phyloP scores from a whole-genome alignment of 2,329 filamentous ascomycete species.

The Coniochaeta pulveracea region DNA sequence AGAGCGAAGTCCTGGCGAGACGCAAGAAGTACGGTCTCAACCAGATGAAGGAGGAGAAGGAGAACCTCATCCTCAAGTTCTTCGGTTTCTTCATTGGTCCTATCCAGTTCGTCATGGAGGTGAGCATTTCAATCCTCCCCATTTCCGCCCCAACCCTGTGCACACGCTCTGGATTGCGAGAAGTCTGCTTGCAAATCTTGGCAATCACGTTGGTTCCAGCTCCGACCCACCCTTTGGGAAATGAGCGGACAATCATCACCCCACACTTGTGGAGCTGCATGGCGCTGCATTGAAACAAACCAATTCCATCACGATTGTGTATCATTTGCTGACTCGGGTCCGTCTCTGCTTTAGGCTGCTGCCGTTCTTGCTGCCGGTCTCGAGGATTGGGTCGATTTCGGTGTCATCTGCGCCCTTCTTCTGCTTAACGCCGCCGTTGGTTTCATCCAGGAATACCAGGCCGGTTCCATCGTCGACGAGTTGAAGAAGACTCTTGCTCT shows the following conservation, averaged over 20 bases:
- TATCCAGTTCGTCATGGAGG: constrained; percentile 92
- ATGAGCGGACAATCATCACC: neutral
- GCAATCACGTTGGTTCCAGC: constrained; percentile 1
- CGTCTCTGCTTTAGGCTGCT: constrained; percentile 39
- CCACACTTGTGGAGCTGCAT: constrained; percentile 2
- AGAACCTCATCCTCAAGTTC: constrained; percentile 67
- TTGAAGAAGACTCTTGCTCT: constrained; percentile 82
- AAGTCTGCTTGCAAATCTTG: constrained; percentile 1
- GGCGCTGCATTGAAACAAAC: neutral
- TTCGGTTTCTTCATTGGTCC: constrained; percentile 74
- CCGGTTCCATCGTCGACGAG: constrained; percentile 81
- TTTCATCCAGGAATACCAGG: constrained; percentile 84
- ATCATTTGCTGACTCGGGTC: constrained; percentile 11
- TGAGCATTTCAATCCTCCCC: constrained; percentile 24
- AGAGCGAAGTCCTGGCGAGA: constrained; percentile 50
- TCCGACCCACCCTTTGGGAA: constrained; percentile 1
- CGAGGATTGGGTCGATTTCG: constrained; percentile 85
- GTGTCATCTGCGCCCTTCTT: constrained; percentile 76
- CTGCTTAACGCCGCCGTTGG: constrained; percentile 77
- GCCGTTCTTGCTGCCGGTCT: constrained; percentile 75
- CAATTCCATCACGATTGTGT: neutral
- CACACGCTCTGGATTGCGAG: no score
- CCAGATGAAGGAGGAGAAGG: constrained; percentile 49
- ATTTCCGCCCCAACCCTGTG: no score
- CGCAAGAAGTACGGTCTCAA: constrained; percentile 73